Evolutionary conservation across 352 stramenopile genomes (phyloP), one percentile per base, ranked within the genome.

Genomic region (Globisporangium solare): DNA sequence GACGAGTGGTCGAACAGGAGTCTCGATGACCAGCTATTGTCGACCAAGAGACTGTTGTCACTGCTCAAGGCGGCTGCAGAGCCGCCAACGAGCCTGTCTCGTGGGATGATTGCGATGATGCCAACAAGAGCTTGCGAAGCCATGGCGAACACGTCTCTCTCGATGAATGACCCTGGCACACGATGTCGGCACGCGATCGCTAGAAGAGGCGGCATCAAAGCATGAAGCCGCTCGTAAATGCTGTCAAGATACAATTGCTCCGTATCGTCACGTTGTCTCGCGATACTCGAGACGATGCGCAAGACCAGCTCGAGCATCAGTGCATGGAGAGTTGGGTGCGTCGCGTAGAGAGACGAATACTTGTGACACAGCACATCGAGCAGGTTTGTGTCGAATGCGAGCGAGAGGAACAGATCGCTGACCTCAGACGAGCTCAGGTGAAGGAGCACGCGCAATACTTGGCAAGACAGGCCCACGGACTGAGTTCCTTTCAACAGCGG

Each of bases 1-100:
- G 79, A 78, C 15, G 63, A 59, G 22, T 79, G 74, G 22, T 90
- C 77, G 39, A 88, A 88, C 10, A 89, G 51, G 31, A 87, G 67
- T 13, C 79, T 60, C 18, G 77, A 77, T 14, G 63, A 66, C 76
- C 76, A 89, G 8, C 58, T 71, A n/a, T 65, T 64, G 35, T 80
- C 68, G n/a, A 75, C 27, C 47, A 80, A 27, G 2, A 80, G 56
- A 3, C 7, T 57, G 32, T 63, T 68, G 50, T 82, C 72, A 7
- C 64, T 75, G 47, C 72, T 69, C 21, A 74, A 42, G 43, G 79
- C 15, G 35, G 56, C 46, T 8, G 58, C 66, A 42, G 56, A 49
- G 3, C 56, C 62, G 3, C 56, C 31, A 4, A 71, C 18, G 13
- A 82, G 51, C 2, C 51, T 50, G 18, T 66, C 51, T 6, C 46